phyloP scores from a whole-genome alignment of 768 basidiomycete species.

The Fistulinella prunicolor region DNA sequence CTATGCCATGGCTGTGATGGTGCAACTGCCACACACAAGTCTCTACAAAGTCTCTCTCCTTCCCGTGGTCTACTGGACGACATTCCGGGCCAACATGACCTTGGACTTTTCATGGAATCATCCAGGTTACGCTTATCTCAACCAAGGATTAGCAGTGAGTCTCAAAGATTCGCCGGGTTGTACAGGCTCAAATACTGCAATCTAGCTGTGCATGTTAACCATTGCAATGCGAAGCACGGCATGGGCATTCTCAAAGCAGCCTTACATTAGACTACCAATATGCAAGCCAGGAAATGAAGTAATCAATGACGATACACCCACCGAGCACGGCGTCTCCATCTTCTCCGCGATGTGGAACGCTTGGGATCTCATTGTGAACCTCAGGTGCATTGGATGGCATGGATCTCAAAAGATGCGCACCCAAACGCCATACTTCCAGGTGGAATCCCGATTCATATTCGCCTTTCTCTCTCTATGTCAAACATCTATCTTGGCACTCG shows the following conservation, averaged over 20 bases:
- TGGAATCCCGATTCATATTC: conserved; percentile 22
- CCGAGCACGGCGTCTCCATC: conserved; percentile 1
- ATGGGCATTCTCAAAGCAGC: conserved; percentile 17
- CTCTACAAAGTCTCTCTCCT: conserved; percentile 45
- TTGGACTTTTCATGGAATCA: conserved; percentile 24
- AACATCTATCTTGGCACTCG: neutral
- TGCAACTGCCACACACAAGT: conserved; percentile 45
- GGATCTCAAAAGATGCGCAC: conserved; percentile 13
- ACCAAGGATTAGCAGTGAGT: conserved; percentile 24
- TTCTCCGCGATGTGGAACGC: conserved; percentile 26
- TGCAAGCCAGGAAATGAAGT: neutral
- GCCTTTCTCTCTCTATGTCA: conserved; percentile 14
- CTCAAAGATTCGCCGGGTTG: too few relatives aligned
- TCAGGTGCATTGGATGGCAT: conserved; percentile 30
- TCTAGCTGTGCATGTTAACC: conserved; percentile 24
- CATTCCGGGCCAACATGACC: conserved; percentile 38
- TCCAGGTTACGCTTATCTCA: conserved; percentile 13
- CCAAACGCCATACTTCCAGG: conserved; percentile 10
- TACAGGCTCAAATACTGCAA: neutral
- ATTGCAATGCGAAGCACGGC: conserved; percentile 22
- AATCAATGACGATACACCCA: neutral
- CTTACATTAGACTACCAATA: conserved; percentile 15
- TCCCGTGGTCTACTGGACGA: conserved; percentile 44
- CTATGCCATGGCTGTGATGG: conserved; percentile 52
- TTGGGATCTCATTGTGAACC: conserved; percentile 23